These are phyloP conservation scores for Paratinospora sagittata DNA, from an alignment of 164 flowering plant genomes.

Conservation along the genomic window DNA sequence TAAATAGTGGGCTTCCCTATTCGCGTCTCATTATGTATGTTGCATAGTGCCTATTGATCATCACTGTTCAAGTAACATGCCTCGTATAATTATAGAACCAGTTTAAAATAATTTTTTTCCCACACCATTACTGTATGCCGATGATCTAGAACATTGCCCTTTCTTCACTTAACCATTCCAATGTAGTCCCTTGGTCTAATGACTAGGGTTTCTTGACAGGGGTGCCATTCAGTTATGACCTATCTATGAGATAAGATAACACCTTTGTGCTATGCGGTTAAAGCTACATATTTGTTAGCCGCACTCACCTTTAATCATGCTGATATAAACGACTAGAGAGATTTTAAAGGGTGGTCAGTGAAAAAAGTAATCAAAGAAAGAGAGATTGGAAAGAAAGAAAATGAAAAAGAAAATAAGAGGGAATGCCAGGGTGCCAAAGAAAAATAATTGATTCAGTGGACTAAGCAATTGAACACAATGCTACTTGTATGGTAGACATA, in stretches of 20 bases:
- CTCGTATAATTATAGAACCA: neutral
- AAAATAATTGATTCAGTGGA: neutral
- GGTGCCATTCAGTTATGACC: neutral
- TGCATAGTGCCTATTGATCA: too few relatives aligned
- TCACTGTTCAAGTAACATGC: neutral
- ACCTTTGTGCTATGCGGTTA: too few relatives aligned
- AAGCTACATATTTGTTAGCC: too few relatives aligned
- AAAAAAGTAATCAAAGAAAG: neutral
- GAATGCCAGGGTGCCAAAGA: neutral
- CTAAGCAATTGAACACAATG: neutral
- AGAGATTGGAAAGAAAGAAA: neutral
- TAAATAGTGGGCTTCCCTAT: neutral
- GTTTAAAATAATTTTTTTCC: neutral
- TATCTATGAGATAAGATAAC: too few relatives aligned
- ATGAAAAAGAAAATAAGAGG: neutral
- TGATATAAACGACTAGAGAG: neutral
- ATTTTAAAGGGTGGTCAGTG: neutral
- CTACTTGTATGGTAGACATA: slow-evolving; percentile 4
- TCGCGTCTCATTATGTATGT: too few relatives aligned
- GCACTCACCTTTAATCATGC: neutral
- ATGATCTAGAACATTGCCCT: neutral
- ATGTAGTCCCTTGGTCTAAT: neutral
- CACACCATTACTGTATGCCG: neutral
- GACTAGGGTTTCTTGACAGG: neutral
- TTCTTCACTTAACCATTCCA: neutral